Evolutionary conservation across 305 asterid genomes (phyloP).

Genomic region (Rubia balearica): DNA sequence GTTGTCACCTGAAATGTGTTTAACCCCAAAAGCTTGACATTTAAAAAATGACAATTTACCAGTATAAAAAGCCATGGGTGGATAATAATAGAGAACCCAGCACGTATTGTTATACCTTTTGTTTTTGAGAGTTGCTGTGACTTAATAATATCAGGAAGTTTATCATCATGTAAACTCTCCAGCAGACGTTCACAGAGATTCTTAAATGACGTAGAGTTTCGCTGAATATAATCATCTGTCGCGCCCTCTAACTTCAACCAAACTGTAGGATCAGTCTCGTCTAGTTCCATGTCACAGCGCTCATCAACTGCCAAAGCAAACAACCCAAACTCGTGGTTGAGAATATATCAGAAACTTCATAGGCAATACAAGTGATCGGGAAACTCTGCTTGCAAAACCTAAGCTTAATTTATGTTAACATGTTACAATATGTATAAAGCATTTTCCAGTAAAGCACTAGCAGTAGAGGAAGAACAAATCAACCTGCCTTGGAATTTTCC

Average conservation of each 20-base stretch:
- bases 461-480: conserved; percentile 1
- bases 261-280: conserved; percentile 90
- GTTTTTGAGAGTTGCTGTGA: conserved; percentile 46
- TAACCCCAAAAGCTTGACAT: conserved; percentile 16
- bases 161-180: conserved; percentile 73
- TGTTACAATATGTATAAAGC: neutral
- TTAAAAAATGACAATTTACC: conserved; percentile 11
- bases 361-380: conserved; percentile 5
- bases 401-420: neutral
- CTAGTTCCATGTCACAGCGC: conserved; percentile 98
- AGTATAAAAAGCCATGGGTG: neutral
- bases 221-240: conserved; percentile 73
- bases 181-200: conserved; percentile 72
- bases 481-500: neutral
- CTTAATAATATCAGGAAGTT: conserved; percentile 45
- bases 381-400: neutral
- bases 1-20: conserved; percentile 41
- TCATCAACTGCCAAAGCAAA: conserved; percentile 68
- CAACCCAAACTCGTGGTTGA: neutral
- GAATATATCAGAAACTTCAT: neutral
- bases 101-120: conserved; percentile 40
- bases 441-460: neutral
- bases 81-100: conserved; percentile 18
- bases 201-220: conserved; percentile 58
- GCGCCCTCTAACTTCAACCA: conserved; percentile 91